Base-by-base conservation (phyloP, 345 rosid species). In the Rhodomyrtus tomentosa region DNA sequence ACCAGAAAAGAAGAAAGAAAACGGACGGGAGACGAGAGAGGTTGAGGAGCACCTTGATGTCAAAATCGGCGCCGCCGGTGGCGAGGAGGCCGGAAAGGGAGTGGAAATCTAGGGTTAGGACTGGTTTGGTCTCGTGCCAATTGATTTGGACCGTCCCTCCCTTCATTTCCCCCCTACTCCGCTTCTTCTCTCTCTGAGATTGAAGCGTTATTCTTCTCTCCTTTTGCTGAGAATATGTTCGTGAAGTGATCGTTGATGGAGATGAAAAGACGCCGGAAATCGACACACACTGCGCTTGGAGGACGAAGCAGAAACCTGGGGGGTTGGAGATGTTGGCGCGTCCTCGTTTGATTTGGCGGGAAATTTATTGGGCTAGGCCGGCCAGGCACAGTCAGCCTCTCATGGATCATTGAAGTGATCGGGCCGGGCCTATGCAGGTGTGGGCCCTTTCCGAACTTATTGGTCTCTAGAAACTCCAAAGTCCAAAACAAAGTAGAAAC, bases 31-130 rank as follows among this genome's bases (percentile, higher is more conserved):
- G 12, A n/a, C 32, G 29, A 36, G n/a, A 21, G 11, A 27, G 2
- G 1, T 10, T 27, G 73, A 73, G 25, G 6, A 29, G 25, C 20
- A 94, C 99, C 96, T 96, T 96, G 92, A 96, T 91, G 82, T 96
- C 99, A 87, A 83, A 93, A 89, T 96, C 99, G 87, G 99, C 98
- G 84, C 99, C 99, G 88, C 96, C 98, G 87, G 98, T 94, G 90
- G 99, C 99, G 72, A 96, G 99, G 85, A 93, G 89, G 54, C 97
- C 95, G 82, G 98, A 93, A 81, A 89, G 82, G 3, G 97, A 95
- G 68, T 95, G 98, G 86, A 94, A 95, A 83, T 96, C 99, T 82
- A 96, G 95, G 94, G 98, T 90, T 80, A 95, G 86, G 11, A 96
- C 98, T 1, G 98, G 98, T 62, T 94, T 96, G 7, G 90, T 93